Percentiles rank a stretch among this genome's conserved stretches.
Evolutionary conservation across 108 stramenopile genomes (phyloP).

Genomic region (Pseudonitzschia pungens): DNA sequence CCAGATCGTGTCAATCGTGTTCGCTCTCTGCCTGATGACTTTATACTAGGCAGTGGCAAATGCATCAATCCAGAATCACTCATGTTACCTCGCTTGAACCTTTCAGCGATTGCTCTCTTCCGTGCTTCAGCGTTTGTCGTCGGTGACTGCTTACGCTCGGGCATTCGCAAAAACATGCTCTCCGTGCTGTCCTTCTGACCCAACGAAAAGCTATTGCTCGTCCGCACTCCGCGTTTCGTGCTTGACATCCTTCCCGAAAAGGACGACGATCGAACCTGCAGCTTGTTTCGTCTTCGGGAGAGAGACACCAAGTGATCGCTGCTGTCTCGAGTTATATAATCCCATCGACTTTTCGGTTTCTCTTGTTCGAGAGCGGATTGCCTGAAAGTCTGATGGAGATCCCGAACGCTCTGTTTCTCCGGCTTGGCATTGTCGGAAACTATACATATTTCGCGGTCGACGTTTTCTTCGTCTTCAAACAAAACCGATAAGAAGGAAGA

Average conservation of each 20-base stretch:
- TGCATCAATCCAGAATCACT: neutral
- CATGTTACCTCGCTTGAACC: neutral
- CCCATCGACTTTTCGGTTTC: conserved; percentile 11
- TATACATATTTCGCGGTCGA: neutral
- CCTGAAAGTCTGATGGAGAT: neutral
- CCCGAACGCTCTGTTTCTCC: conserved; percentile 2
- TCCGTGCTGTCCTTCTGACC: neutral
- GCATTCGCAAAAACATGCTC: conserved; percentile 9
- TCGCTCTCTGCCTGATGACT: neutral
- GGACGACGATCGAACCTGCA: conserved; percentile 1
- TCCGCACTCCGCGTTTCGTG: neutral
- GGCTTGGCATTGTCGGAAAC: conserved; percentile 15
- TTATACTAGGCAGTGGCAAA: neutral
- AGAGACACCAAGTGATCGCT: conserved; percentile 1
- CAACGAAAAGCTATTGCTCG: neutral
- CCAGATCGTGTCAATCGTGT: neutral
- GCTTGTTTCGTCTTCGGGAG: neutral
- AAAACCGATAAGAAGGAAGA: neutral
- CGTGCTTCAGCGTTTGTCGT: neutral
- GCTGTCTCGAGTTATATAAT: conserved; percentile 9
- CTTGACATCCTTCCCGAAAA: neutral
- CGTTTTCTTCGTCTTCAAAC: conserved; percentile 14
- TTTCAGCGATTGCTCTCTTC: neutral
- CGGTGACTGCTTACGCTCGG: neutral
- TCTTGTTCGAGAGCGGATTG: neutral